Percentiles rank a stretch among this genome's conserved stretches.
Evolutionary conservation across 1,284 basidiomycete genomes (phyloP).

Genomic region (Ustilago cynodontis): DNA sequence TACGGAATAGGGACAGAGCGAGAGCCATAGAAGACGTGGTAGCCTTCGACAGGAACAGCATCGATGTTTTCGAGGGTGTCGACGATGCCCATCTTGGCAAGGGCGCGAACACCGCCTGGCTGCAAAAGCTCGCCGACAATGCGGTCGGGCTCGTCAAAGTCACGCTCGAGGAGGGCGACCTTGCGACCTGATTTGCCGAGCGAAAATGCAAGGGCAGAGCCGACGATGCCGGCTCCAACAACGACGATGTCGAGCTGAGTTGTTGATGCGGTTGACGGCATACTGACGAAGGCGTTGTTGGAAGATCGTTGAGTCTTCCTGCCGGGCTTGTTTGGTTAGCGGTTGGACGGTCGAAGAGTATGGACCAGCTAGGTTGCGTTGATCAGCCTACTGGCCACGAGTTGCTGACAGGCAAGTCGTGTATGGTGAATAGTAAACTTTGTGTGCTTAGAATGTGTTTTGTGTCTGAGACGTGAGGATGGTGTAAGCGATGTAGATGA

Average conservation of each 20-base stretch:
- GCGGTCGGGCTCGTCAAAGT: conserved; percentile 89
- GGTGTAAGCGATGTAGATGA: too few relatives aligned
- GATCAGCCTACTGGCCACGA: conserved; percentile 26
- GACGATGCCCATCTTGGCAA: conserved; percentile 81
- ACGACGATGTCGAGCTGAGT: conserved; percentile 55
- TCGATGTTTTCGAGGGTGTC: conserved; percentile 85
- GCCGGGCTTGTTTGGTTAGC: too few relatives aligned
- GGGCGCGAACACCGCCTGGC: conserved; percentile 86
- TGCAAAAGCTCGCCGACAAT: conserved; percentile 98
- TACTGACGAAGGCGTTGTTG: background rate
- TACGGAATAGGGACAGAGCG: conserved; percentile 87
- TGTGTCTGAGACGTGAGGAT: too few relatives aligned
- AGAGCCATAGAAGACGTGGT: conserved; percentile 81
- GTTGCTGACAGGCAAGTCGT: background rate
- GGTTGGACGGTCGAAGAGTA: too few relatives aligned
- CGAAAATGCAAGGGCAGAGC: conserved; percentile 61
- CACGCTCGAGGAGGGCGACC: conserved; percentile 73
- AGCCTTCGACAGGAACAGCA: conserved; percentile 85
- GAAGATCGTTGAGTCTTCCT: conserved; percentile 7
- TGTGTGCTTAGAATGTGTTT: too few relatives aligned
- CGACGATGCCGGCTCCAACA: conserved; percentile 69
- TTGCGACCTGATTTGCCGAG: conserved; percentile 72
- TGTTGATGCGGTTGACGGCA: conserved; percentile 9
- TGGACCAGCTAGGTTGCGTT: conserved; percentile 29
- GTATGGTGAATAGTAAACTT: background rate